These are phyloP conservation scores for Mycocentrospora acerina DNA, from an alignment of 2,329 filamentous ascomycete genomes.

Conservation along the genomic window DNA sequence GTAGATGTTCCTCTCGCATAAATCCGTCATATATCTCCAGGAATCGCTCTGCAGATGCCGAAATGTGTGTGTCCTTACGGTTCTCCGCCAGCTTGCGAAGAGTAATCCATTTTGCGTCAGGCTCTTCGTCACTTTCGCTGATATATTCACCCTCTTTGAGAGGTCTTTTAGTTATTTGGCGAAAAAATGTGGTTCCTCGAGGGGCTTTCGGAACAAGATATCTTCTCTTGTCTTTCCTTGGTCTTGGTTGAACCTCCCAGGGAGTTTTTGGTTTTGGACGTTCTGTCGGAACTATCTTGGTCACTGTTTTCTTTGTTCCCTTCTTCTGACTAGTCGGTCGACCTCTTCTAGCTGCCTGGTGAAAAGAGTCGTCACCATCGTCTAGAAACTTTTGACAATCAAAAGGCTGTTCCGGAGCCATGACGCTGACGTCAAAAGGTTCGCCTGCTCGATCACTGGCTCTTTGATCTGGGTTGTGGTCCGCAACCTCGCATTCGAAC, in stretches of 20 bases:
- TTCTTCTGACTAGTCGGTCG: slow-evolving; percentile 3
- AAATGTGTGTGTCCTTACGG: slow-evolving; percentile 7
- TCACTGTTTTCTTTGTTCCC: slow-evolving; percentile 1
- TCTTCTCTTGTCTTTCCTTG: slow-evolving; percentile 18
- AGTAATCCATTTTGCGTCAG: slow-evolving; percentile 41
- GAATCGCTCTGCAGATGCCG: slow-evolving; percentile 32
- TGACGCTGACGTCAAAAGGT: slow-evolving; percentile 30
- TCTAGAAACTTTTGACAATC: slow-evolving; percentile 36
- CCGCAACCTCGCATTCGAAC: slow-evolving; percentile 20
- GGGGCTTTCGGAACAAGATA: slow-evolving; percentile 41
- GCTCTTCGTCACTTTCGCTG: slow-evolving; percentile 48
- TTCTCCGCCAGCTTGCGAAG: slow-evolving; percentile 30
- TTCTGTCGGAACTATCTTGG: not conserved
- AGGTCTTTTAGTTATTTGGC: slow-evolving; percentile 42
- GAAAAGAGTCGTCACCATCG: slow-evolving; percentile 35
- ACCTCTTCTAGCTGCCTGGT: slow-evolving; percentile 7
- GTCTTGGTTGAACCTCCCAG: slow-evolving; percentile 17
- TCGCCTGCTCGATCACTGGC: slow-evolving; percentile 28
- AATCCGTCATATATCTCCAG: slow-evolving; percentile 41
- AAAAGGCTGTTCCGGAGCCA: slow-evolving; percentile 39
- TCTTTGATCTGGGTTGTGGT: slow-evolving; percentile 19
- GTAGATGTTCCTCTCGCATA: slow-evolving; percentile 40
- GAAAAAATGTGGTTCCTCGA: slow-evolving; percentile 40
- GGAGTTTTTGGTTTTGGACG: slow-evolving; percentile 13
- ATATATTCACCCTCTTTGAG: slow-evolving; percentile 42